Percentiles rank a stretch among this genome's conserved stretches.
Conservation (phyloP, 345 rosid species). For the Linum tenue region DNA sequence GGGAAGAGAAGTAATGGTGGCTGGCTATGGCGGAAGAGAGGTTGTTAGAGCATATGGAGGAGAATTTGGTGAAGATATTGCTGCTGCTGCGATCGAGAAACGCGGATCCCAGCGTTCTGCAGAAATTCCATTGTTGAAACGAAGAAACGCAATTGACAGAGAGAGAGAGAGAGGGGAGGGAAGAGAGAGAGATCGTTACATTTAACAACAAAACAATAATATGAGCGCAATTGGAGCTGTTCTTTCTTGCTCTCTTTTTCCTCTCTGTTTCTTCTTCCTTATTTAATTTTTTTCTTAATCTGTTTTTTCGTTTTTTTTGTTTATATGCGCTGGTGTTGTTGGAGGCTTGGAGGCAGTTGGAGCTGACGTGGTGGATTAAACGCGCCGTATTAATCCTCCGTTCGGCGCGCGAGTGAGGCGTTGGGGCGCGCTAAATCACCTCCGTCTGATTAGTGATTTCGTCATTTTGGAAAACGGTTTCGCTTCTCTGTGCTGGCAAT, state of each 20-base stretch:
- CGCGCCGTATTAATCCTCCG: constrained; percentile 16
- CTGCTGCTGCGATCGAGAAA: constrained; percentile 35
- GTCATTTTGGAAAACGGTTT: no score
- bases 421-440: neutral
- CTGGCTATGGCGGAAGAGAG: constrained; percentile 22
- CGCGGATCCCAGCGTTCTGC: constrained; percentile 47
- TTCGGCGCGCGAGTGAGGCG: constrained; percentile 30
- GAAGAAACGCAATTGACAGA: constrained; percentile 7
- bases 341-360: neutral
- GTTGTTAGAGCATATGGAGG: constrained; percentile 6
- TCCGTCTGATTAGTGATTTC: no score
- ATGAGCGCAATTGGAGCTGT: constrained; percentile 36
- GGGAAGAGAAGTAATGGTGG: constrained; percentile 2
- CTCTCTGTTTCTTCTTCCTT: constrained; percentile 4
- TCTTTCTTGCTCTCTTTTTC: constrained; percentile 15
- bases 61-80: constrained; percentile 11
- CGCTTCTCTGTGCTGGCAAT: no score
- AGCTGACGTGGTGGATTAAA: constrained; percentile 24
- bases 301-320: no score
- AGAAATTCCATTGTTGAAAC: constrained; percentile 34
- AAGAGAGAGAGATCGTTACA: constrained; percentile 7
- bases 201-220: constrained; percentile 7
- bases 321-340: neutral
- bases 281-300: neutral
- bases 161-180: constrained; percentile 16